phyloP scores from a whole-genome alignment of 2,329 filamentous ascomycete genomes.

The Colletotrichum aenigma region DNA sequence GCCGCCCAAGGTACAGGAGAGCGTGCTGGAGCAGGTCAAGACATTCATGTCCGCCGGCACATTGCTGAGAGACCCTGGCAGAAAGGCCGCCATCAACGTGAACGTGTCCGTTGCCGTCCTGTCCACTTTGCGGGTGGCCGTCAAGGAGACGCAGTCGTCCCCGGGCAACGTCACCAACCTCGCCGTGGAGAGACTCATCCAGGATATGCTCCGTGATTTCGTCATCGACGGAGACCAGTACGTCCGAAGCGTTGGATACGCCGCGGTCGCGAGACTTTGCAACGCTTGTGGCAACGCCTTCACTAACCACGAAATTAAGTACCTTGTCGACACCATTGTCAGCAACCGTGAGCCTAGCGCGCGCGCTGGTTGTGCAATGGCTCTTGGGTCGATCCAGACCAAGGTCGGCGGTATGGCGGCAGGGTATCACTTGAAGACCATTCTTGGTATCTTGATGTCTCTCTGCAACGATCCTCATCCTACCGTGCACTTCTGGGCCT shows the following conservation, averaged over 20 bases:
- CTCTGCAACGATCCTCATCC: conserved; percentile 95
- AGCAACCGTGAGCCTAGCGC: conserved; percentile 91
- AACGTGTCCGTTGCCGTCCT: conserved; percentile 86
- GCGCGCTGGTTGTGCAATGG: conserved; percentile 91
- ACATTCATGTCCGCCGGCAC: conserved; percentile 83
- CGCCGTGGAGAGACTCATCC: conserved; percentile 83
- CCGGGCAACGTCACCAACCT: conserved; percentile 75
- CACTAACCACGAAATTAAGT: conserved; percentile 89
- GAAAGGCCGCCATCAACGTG: conserved; percentile 88
- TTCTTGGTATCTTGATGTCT: conserved; percentile 97
- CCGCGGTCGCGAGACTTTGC: conserved; percentile 85
- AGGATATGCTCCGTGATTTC: conserved; percentile 75
- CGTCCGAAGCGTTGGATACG: conserved; percentile 83
- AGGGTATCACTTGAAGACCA: conserved; percentile 94
- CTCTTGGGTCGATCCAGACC: conserved; percentile 89
- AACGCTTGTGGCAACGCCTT: conserved; percentile 83
- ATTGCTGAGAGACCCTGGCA: conserved; percentile 83
- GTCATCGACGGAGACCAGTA: conserved; percentile 85
- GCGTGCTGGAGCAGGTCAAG: conserved; percentile 90
- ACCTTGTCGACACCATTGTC: conserved; percentile 92
- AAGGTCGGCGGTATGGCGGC: conserved; percentile 98
- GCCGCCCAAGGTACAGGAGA: conserved; percentile 91
- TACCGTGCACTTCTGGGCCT: conserved; percentile 93
- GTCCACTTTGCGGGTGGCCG: conserved; percentile 80
- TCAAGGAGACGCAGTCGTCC: conserved; percentile 76